Conservation (phyloP, 1,284 basidiomycete species). For the Mycosarcoma maydis region DNA sequence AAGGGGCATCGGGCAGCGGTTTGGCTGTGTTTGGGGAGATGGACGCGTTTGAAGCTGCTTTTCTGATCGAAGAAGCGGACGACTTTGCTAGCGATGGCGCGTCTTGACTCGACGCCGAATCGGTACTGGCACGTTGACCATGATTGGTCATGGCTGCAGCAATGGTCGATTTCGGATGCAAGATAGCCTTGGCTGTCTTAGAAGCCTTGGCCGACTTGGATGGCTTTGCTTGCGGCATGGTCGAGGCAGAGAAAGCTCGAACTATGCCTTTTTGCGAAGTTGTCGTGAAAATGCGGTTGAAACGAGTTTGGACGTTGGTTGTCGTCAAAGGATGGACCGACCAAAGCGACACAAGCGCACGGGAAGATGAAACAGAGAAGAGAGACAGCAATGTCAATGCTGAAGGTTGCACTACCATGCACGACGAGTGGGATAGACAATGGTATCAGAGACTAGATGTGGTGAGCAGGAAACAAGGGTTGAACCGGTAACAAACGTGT, state of each 20-base stretch:
- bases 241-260: not conserved
- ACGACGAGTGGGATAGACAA: not conserved
- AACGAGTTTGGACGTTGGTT: not conserved
- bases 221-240: conserved; percentile 22
- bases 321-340: not conserved
- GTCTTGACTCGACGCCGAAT: conserved; percentile 2
- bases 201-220: conserved; percentile 23
- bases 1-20: conserved; percentile 10
- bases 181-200: conserved; percentile 39
- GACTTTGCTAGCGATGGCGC: not conserved
- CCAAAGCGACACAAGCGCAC: not conserved
- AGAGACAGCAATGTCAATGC: conserved; percentile 10
- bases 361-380: conserved; percentile 7
- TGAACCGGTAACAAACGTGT: too few species aligned
- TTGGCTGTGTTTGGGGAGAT: conserved; percentile 16
- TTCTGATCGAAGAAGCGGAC: conserved; percentile 16
- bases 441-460: too few species aligned
- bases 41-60: conserved; percentile 27
- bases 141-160: conserved; percentile 25
- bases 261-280: not conserved
- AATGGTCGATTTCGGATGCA: conserved; percentile 33
- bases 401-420: conserved; percentile 13
- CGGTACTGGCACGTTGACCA: conserved; percentile 5
- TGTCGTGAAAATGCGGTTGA: not conserved
- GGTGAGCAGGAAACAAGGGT: too few species aligned